Base-by-base conservation (phyloP, 148 eudicot species). In the Chenopodium quinoa region DNA sequence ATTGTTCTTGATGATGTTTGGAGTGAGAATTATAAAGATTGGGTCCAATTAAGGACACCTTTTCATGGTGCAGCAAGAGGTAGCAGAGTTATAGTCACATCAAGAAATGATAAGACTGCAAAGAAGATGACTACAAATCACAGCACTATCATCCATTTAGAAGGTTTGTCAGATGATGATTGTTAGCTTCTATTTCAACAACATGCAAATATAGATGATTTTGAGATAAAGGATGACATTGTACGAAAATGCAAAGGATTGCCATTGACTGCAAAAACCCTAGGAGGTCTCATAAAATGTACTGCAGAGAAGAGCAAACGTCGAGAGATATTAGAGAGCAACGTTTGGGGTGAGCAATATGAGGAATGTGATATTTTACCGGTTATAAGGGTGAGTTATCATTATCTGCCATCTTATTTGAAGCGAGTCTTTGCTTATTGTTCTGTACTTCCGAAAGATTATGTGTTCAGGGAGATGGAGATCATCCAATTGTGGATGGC, bases 1-100 rank as follows among this genome's bases (percentile, higher is more conserved):
- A 44, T 78, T 44, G 80, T 78, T 78, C 80, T 78, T 78, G 80
- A 78, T 78, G 80, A 67, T 65, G 32, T 78, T 20, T 78, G 80
- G 80, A 78, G 73, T 37, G 72, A 78, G 7, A 8, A 67, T 12
- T 64, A 78, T 48, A 62, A 2, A 7, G 40, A 10, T 4, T 46
- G 71, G 80, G 20, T 44, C 32, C 48, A 27, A 11, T 40, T 64
- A 2, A 48, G 34, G 29, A 75, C 19, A 11, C 78, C 78, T 56
- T 31, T 75, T 67, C 37, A 12, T 7, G 78, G 47, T 2, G 48
- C 20, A 16, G 58, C 4, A 34, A 0, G 12, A 14, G 78, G 78
- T 32, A 75, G 78, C 44, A 17, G 78, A 31, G 27, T 75, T 34
- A 56, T 75, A 9, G 27, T 25, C 1, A 75, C 78, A 6, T 32